Evolutionary conservation across 2,329 filamentous ascomycete genomes (phyloP).

Genomic region (Coniella vitis): DNA sequence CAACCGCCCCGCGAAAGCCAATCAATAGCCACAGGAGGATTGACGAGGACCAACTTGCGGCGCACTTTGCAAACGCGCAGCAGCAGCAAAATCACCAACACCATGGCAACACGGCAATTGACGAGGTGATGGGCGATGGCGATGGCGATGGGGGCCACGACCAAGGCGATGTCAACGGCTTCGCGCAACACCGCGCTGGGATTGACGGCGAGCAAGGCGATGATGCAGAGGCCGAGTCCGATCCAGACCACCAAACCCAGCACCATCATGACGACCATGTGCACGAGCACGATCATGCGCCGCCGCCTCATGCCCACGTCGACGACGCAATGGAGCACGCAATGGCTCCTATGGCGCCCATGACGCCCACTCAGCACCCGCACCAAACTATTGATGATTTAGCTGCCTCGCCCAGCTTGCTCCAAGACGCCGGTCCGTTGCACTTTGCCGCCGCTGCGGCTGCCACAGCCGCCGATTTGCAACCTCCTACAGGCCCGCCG

Average conservation of each 20-base stretch:
- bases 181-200: too few relatives aligned
- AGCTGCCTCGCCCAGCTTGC: conserved; percentile 7
- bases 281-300: neutral
- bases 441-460: conserved; percentile 10
- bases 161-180: neutral
- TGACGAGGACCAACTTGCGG: conserved; percentile 14
- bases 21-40: conserved; percentile 9
- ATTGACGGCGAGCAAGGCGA: neutral
- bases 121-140: conserved; percentile 11
- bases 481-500: conserved; percentile 4
- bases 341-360: conserved; percentile 15
- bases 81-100: too few relatives aligned
- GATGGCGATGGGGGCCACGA: conserved; percentile 2
- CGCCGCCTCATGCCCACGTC: neutral
- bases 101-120: conserved; percentile 4
- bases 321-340: conserved; percentile 13
- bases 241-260: neutral
- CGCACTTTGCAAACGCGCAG: conserved; percentile 8
- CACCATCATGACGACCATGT: neutral
- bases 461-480: conserved; percentile 11
- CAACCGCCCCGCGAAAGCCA: conserved; percentile 4
- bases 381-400: conserved; percentile 13
- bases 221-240: conserved; percentile 1
- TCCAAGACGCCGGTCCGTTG: conserved; percentile 1
- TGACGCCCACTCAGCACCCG: conserved; percentile 11